phyloP scores from a whole-genome alignment of 805 yeast species.

The Hanseniaspora lachancei region DNA sequence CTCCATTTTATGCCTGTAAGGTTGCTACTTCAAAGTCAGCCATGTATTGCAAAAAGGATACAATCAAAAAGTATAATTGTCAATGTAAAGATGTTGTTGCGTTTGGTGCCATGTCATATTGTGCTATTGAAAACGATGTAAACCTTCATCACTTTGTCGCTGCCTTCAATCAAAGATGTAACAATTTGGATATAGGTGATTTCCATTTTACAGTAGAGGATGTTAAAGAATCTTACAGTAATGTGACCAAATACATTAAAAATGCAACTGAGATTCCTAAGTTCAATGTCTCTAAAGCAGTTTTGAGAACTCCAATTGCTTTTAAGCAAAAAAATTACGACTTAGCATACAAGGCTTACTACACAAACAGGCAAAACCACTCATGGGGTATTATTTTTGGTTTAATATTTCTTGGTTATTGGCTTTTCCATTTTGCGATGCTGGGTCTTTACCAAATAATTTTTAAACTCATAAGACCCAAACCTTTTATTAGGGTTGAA shows the following conservation, averaged over 20 bases:
- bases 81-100: conserved; percentile 10
- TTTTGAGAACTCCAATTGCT: conserved; percentile 2
- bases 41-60: neutral
- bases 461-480: neutral
- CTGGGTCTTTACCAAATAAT: neutral
- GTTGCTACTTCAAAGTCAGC: neutral
- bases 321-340: neutral
- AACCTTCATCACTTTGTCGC: neutral
- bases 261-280: neutral
- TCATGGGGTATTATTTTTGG: conserved; percentile 10
- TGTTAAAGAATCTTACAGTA: neutral
- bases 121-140: neutral
- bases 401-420: neutral
- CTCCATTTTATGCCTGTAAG: neutral
- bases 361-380: neutral
- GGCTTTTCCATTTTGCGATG: neutral
- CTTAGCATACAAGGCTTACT: neutral
- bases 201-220: neutral
- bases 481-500: neutral
- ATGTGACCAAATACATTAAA: conserved; percentile 2
- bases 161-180: neutral
- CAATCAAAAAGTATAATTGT: neutral
- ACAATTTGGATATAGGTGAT: neutral
- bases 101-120: conserved; percentile 7
- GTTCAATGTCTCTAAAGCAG: neutral